Conservation (phyloP, 768 basidiomycete species). For the Coprinopsis strossmayeri region DNA sequence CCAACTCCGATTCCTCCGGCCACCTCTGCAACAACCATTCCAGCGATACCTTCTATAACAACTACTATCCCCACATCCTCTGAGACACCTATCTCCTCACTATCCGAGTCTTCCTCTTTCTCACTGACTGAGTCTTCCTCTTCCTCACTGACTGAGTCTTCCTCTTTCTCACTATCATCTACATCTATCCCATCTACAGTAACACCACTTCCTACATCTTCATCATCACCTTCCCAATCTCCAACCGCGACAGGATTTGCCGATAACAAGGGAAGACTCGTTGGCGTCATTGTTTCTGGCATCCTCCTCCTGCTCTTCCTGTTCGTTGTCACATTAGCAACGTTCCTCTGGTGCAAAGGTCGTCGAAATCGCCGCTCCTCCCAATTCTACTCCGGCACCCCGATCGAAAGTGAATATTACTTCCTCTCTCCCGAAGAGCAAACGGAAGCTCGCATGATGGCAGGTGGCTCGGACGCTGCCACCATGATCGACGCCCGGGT, state of each 20-base stretch:
- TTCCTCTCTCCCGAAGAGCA: too few relatives aligned
- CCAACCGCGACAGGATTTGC: conserved; percentile 7
- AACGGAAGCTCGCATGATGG: too few relatives aligned
- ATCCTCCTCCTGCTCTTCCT: conserved; percentile 55
- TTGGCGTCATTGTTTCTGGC: conserved; percentile 54
- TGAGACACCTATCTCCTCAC: conserved; percentile 14
- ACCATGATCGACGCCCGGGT: conserved; percentile 29
- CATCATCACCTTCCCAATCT: conserved; percentile 7
- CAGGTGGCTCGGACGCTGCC: too few relatives aligned
- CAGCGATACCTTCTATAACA: conserved; percentile 19
- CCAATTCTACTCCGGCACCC: conserved; percentile 25
- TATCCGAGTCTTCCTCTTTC: conserved; percentile 16
- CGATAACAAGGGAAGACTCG: conserved; percentile 30
- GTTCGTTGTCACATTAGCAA: conserved; percentile 41
- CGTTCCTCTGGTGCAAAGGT: conserved; percentile 43
- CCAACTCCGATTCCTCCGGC: conserved; percentile 26
- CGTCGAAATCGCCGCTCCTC: conserved; percentile 30
- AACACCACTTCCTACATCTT: conserved; percentile 12
- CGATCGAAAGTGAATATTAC: conserved; percentile 32
- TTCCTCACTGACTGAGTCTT: conserved; percentile 22
- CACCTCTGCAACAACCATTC: conserved; percentile 22
- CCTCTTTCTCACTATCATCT: conserved; percentile 21
- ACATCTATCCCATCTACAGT: conserved; percentile 19
- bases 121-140: conserved; percentile 19
- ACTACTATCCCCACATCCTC: conserved; percentile 24